These are phyloP conservation scores for Daldinia decipiens DNA, from an alignment of 495 filamentous ascomycete genomes.

Conservation along the genomic window DNA sequence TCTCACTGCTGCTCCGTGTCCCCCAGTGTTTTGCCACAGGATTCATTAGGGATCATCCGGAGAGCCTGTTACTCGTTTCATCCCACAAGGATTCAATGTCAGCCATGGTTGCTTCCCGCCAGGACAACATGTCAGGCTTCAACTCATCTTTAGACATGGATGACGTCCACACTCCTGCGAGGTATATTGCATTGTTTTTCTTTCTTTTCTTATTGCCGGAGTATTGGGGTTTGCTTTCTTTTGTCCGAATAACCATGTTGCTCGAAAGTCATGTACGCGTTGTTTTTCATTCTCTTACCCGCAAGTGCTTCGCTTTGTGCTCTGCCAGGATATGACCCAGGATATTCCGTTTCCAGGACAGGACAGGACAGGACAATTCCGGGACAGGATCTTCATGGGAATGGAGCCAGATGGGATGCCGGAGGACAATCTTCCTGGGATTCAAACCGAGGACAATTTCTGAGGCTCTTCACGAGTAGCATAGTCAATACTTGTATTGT, in stretches of 20 bases:
- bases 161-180: slow-evolving; percentile 64
- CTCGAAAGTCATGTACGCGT: slow-evolving; percentile 35
- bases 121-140: slow-evolving; percentile 60
- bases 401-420: slow-evolving; percentile 43
- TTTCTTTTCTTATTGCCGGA: slow-evolving; percentile 46
- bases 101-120: slow-evolving; percentile 57
- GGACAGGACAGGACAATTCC: slow-evolving; percentile 34
- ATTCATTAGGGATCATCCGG: slow-evolving; percentile 44
- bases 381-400: slow-evolving; percentile 36
- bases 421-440: slow-evolving; percentile 21
- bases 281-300: slow-evolving; percentile 23
- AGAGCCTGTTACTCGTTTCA: slow-evolving; percentile 38
- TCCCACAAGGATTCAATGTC: slow-evolving; percentile 51
- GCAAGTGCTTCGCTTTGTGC: slow-evolving; percentile 45
- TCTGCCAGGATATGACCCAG: slow-evolving; percentile 33
- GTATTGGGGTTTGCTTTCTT: slow-evolving; percentile 40
- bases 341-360: slow-evolving; percentile 32
- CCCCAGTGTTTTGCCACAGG: slow-evolving; percentile 49
- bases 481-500: background rate
- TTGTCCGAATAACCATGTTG: slow-evolving; percentile 29
- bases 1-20: slow-evolving; percentile 42
- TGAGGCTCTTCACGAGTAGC: slow-evolving; percentile 33
- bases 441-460: slow-evolving; percentile 26
- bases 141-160: slow-evolving; percentile 60
- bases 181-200: slow-evolving; percentile 58